Evolutionary conservation across 345 rosid genomes (phyloP).

Genomic region (Brassica napus): Da-Ae NC_063444.1:12669001-12669500

Average conservation of each 20-base stretch:
- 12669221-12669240: neutral
- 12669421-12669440: no score
- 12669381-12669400: no score
- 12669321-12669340: constrained; percentile 5
- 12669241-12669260: constrained; percentile 1
- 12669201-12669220: neutral
- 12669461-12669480: no score
- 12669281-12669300: constrained; percentile 8
- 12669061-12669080: constrained; percentile 14
- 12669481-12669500: no score
- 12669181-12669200: neutral
- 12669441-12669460: no score
- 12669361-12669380: neutral
- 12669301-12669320: neutral
- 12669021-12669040: constrained; percentile 32
- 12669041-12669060: neutral
- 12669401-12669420: no score
- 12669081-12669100: neutral
- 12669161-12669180: neutral
- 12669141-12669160: neutral
- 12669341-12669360: neutral
- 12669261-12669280: neutral
- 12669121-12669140: neutral
- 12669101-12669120: neutral
- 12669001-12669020: constrained; percentile 34